Conservation (phyloP, 805 yeast genomes). For the Kodamaea laetipori region DNA sequence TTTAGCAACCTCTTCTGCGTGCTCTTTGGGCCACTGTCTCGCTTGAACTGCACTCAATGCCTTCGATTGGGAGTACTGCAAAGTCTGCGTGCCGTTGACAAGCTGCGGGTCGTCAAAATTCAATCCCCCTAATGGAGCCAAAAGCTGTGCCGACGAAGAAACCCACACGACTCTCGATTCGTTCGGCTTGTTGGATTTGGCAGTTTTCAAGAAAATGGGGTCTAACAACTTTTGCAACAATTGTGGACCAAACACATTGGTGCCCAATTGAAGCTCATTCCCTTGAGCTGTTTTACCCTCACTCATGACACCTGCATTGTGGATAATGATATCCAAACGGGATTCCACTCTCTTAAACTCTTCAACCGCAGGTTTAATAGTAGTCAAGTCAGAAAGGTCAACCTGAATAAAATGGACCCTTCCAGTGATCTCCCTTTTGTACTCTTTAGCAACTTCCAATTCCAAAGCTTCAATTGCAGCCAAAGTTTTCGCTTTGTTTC, state of each 20-base stretch:
- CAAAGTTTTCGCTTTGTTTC: conserved; percentile 34
- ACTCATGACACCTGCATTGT: conserved; percentile 37
- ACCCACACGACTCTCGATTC: conserved; percentile 48
- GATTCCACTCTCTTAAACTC: conserved; percentile 14
- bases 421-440: conserved; percentile 13
- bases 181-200: conserved; percentile 22
- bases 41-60: conserved; percentile 42
- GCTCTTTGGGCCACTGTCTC: conserved; percentile 33
- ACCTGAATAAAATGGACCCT: conserved; percentile 11
- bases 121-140: conserved; percentile 34
- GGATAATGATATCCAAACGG: conserved; percentile 25
- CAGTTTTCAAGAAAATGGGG: conserved; percentile 38
- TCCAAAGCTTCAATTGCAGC: conserved; percentile 28
- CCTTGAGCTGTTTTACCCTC: conserved; percentile 44
- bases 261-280: conserved; percentile 48
- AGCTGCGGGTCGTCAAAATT: conserved; percentile 29
- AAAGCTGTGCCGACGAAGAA: conserved; percentile 39
- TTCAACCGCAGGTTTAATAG: conserved; percentile 28
- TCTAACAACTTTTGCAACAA: conserved; percentile 42
- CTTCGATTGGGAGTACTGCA: conserved; percentile 47
- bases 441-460: conserved; percentile 22
- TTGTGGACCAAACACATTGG: conserved; percentile 49
- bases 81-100: conserved; percentile 17
- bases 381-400: conserved; percentile 16
- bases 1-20: conserved; percentile 23